Evolutionary conservation across 1,284 basidiomycete species (phyloP).

Genomic region (Ceratobasidium sp.): DNA sequence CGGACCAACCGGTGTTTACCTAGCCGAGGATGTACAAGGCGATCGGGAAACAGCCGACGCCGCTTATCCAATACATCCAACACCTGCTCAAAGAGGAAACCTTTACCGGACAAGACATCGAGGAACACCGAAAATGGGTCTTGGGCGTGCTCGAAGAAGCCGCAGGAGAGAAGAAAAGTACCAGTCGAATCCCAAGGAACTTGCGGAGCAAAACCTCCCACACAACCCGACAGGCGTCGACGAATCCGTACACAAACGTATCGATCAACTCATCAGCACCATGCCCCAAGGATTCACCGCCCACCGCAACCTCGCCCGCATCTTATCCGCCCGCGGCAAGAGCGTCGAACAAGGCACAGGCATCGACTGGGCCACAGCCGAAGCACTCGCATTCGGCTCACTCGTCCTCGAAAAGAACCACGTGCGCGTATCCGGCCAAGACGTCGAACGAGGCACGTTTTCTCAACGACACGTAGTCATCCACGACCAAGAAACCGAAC

Average conservation of each 20-base stretch:
- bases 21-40: slow-evolving; percentile 99
- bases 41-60: slow-evolving; percentile 94
- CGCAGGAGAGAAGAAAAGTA: slow-evolving; percentile 91
- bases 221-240: slow-evolving; percentile 89
- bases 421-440: slow-evolving; percentile 97
- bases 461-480: slow-evolving; percentile 99
- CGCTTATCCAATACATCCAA: slow-evolving; percentile 92
- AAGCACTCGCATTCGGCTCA: slow-evolving; percentile 96
- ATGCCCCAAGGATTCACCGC: slow-evolving; percentile 89
- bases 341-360: slow-evolving; percentile 86
- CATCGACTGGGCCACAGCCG: slow-evolving; percentile 99
- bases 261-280: slow-evolving; percentile 88
- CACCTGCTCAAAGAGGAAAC: slow-evolving; percentile 92
- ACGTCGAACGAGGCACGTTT: slow-evolving; percentile 99
- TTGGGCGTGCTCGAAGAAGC: slow-evolving; percentile 99
- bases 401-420: slow-evolving; percentile 94
- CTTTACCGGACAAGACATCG: slow-evolving; percentile 96
- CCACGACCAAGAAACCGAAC: slow-evolving; percentile 95
- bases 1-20: slow-evolving; percentile 98
- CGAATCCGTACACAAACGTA: slow-evolving; percentile 81
- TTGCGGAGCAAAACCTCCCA: slow-evolving; percentile 92
- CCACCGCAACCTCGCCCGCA: slow-evolving; percentile 95
- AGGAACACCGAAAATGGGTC: slow-evolving; percentile 99
- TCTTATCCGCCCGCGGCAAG: slow-evolving; percentile 85
- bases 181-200: slow-evolving; percentile 92